Base-by-base conservation (phyloP, 2,329 filamentous ascomycete genomes). In the Pseudocercospora vitis region DNA sequence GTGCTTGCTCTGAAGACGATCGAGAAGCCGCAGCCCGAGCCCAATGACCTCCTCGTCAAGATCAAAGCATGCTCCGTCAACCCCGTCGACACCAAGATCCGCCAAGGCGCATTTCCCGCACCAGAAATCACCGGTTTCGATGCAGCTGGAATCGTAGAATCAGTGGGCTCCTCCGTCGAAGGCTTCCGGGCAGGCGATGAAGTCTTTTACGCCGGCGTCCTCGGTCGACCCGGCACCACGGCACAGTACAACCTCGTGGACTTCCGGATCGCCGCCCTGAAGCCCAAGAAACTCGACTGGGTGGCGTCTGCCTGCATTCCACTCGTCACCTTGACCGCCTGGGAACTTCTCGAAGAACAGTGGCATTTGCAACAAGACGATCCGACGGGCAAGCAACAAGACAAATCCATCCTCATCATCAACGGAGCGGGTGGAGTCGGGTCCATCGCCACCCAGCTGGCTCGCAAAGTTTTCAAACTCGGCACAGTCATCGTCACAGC, bases 351-450 rank as follows among this genome's bases (percentile, higher is more conserved):
- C 18, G 68, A 74, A 2, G 73, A 77, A 55, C 65, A 73, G 16
- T 63, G 76, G 50, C 71, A 79, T 42, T 69, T 74, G 21, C 48
- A 61, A 14, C 62, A 69, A 44, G 67, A 65, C 2, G 72, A 74
- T 52, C 47, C 45, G 2, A 33, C 29, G 1, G 56, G 52, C 4
- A 49, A 12, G 31, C 46, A 49, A 16, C 21, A 39, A 11, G 31
- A 42, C 9, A 46, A 54, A 23, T 23, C 14, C 33, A 63, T 76
- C 9, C 54, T 78, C 18, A 77, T 78, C 54, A 70, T 77, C 59
- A 78, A 78, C 53, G 76, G 75, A 1, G 69, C 71, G 2, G 76
- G 76, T 24, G 76, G 67, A 7, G 73, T 78, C 23, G 76, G 76
- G 6, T 70, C 69, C 9, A 69, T 75, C 6, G 74, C 74, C 2